Evolutionary conservation across 306 rosid genomes (phyloP).

Genomic region (Astragalus glycyphyllos): DNA sequence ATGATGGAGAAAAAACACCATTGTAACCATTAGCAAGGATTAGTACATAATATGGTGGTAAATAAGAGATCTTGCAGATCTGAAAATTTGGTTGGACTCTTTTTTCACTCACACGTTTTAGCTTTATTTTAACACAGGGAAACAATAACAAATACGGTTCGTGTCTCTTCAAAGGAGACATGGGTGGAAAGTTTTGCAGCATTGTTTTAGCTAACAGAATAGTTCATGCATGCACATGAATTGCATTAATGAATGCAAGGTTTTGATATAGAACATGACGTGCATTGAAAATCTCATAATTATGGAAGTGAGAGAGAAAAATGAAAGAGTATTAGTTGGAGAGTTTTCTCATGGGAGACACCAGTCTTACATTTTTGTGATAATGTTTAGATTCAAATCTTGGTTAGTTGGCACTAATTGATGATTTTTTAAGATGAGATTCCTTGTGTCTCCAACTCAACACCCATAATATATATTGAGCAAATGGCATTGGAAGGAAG

Average conservation of each 20-base stretch:
- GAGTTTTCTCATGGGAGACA: constrained; percentile 40
- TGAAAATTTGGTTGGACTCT: background rate
- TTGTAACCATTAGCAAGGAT: too few relatives aligned
- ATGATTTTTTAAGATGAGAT: constrained; percentile 32
- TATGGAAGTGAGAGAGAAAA: constrained; percentile 25
- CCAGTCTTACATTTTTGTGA: background rate
- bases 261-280: background rate
- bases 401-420: constrained; percentile 11
- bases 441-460: constrained; percentile 26
- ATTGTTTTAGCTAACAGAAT: background rate
- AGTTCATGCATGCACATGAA: constrained; percentile 10
- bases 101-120: constrained; percentile 12
- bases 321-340: constrained; percentile 27
- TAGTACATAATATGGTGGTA: too few relatives aligned
- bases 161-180: constrained; percentile 36
- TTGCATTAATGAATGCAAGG: background rate
- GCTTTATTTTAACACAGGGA: constrained; percentile 1
- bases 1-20: too few relatives aligned
- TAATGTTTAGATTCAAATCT: constrained; percentile 46
- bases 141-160: background rate
- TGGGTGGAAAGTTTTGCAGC: constrained; percentile 3
- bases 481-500: constrained; percentile 18
- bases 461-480: constrained; percentile 26
- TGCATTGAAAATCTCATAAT: constrained; percentile 21
- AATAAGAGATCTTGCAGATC: background rate